These are phyloP conservation scores for Gracilaria caudata DNA, from an alignment of 23 red algal species.

Conservation along the genomic window DNA sequence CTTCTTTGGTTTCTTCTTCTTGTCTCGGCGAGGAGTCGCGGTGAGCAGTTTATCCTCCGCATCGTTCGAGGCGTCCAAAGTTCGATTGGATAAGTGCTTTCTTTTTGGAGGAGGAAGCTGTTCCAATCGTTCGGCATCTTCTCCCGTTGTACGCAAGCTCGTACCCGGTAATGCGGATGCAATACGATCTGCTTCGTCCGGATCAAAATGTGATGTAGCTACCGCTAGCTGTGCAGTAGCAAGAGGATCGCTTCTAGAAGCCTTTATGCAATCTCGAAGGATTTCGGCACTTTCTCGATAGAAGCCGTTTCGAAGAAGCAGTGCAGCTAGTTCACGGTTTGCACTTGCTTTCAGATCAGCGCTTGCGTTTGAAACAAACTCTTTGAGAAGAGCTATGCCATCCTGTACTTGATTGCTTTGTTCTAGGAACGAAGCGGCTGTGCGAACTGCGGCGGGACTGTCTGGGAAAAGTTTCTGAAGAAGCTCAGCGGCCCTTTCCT, in stretches of 20 bases:
- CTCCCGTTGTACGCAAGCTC: background rate
- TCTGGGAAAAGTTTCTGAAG: conserved; percentile 54
- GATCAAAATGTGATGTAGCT: conserved; percentile 69
- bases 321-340: conserved; percentile 39
- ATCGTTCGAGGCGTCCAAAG: background rate
- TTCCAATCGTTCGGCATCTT: conserved; percentile 53
- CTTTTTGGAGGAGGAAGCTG: conserved; percentile 61
- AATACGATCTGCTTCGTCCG: conserved; percentile 40
- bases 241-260: background rate
- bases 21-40: background rate
- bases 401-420: conserved; percentile 23
- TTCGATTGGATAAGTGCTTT: conserved; percentile 29
- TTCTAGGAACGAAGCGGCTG: conserved; percentile 51
- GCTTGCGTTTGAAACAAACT: background rate
- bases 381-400: conserved; percentile 26
- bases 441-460: conserved; percentile 37
- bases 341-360: conserved; percentile 3
- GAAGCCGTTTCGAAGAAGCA: conserved; percentile 48
- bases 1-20: conserved; percentile 78
- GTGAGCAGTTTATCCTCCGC: background rate
- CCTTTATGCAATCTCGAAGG: conserved; percentile 5
- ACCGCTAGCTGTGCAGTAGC: conserved; percentile 49
- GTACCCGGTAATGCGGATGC: conserved; percentile 12
- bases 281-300: conserved; percentile 53
- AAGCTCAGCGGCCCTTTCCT: conserved; percentile 28